A percentile compares a stretch with the other conserved stretches of the same genome.
These are phyloP conservation scores for Malus fusca DNA, from an alignment of 306 rosid species.

Conservation along the genomic window DNA sequence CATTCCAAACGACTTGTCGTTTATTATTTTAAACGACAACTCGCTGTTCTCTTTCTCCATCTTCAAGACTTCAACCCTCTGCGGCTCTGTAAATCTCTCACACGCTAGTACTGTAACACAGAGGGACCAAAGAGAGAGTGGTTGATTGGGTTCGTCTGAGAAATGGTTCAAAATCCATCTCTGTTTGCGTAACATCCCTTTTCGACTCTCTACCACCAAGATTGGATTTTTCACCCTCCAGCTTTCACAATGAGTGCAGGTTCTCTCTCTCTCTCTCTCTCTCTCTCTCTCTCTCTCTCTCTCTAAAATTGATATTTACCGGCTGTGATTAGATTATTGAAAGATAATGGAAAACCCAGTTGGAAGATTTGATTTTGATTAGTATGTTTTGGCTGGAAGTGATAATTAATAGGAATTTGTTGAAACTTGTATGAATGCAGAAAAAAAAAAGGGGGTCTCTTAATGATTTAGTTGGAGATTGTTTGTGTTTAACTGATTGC, in stretches of 20 bases:
- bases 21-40: not conserved
- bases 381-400: not conserved
- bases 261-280: not conserved
- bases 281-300: not conserved
- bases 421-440: not conserved
- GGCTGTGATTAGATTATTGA: not conserved
- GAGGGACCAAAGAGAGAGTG: not conserved
- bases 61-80: not conserved
- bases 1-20: too few relatives aligned
- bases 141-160: not conserved
- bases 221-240: not conserved
- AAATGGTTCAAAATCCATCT: not conserved
- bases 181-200: not conserved
- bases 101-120: not conserved
- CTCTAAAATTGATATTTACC: not conserved
- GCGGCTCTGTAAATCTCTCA: not conserved
- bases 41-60: not conserved
- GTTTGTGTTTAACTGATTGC: not conserved
- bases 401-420: not conserved
- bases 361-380: not conserved
- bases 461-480: not conserved
- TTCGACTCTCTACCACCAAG: not conserved
- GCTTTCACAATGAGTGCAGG: constrained; percentile 52
- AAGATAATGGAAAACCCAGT: not conserved
- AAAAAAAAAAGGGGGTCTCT: not conserved